These are phyloP conservation scores for Alternaria sp. DNA, from an alignment of 2,329 filamentous ascomycete species.

Conservation along the genomic window DNA sequence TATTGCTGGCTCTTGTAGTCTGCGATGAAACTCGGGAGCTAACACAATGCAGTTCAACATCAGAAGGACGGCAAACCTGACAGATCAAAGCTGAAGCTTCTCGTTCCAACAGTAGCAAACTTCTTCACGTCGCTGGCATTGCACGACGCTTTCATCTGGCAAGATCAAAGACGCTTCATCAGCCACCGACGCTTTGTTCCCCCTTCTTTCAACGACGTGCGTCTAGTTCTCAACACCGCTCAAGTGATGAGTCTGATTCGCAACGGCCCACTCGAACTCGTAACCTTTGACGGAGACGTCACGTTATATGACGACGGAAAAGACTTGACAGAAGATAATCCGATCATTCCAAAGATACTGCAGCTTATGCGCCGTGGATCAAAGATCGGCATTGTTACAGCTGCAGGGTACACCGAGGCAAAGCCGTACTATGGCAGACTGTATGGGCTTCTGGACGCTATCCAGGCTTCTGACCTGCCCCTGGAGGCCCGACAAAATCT, in stretches of 20 bases:
- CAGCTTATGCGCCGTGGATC: slow-evolving; percentile 79
- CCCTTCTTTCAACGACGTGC: slow-evolving; percentile 95
- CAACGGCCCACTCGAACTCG: slow-evolving; percentile 75
- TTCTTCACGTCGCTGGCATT: slow-evolving; percentile 92
- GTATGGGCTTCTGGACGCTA: slow-evolving; percentile 83
- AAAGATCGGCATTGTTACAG: slow-evolving; percentile 93
- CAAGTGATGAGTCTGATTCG: slow-evolving; percentile 91
- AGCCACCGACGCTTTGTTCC: slow-evolving; percentile 91
- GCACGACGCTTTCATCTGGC: slow-evolving; percentile 89
- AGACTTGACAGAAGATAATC: slow-evolving; percentile 76
- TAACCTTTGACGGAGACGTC: slow-evolving; percentile 97
- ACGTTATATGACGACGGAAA: slow-evolving; percentile 88
- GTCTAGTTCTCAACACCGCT: slow-evolving; percentile 91
- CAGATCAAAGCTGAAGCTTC: slow-evolving; percentile 88
- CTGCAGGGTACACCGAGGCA: slow-evolving; percentile 90
- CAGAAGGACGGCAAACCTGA: slow-evolving; percentile 70
- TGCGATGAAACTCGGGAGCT: not conserved
- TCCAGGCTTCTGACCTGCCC: slow-evolving; percentile 71
- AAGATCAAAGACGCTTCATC: slow-evolving; percentile 85
- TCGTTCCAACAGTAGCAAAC: slow-evolving; percentile 88
- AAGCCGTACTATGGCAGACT: slow-evolving; percentile 86
- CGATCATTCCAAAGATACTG: slow-evolving; percentile 73
- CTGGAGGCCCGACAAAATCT: slow-evolving; percentile 76
- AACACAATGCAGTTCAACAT: slow-evolving; percentile 67
- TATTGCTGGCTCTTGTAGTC: not conserved